phyloP scores from a whole-genome alignment of 306 rosid species.

The Rubus parviflorus region DNA sequence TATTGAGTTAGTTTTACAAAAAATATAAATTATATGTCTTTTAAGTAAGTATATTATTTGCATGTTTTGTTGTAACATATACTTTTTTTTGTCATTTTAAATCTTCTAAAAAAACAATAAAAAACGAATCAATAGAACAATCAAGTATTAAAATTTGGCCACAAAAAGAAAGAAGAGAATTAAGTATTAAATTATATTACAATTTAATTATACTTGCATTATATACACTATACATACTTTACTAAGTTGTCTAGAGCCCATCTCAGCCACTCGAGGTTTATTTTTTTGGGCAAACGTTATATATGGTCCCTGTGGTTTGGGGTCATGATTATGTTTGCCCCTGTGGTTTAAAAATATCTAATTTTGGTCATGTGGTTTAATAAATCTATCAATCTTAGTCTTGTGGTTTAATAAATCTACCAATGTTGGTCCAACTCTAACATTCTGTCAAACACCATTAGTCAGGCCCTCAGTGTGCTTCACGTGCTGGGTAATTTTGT shows the following conservation, averaged over 20 bases:
- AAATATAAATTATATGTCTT: neutral
- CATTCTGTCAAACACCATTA: too few species aligned
- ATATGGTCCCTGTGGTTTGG: too few species aligned
- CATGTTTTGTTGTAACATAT: neutral
- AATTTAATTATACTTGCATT: neutral
- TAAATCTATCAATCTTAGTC: too few species aligned
- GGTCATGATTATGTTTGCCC: too few species aligned
- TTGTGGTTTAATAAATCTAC: too few species aligned
- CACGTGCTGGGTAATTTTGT: too few species aligned
- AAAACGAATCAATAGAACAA: neutral
- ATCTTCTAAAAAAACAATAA: neutral
- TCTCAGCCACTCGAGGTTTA: constrained; percentile 77
- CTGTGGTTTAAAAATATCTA: too few species aligned
- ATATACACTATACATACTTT: constrained; percentile 25
- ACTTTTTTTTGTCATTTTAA: constrained; percentile 16
- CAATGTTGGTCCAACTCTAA: too few species aligned
- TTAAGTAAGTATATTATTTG: neutral
- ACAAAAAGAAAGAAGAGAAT: neutral
- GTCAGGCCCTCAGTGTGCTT: too few species aligned
- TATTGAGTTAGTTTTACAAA: neutral
- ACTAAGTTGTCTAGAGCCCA: constrained; percentile 47
- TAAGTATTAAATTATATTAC: neutral
- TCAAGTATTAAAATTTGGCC: too few species aligned
- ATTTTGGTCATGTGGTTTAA: too few species aligned
- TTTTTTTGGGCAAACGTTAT: constrained; percentile 8